Percentiles rank a stretch among this genome's conserved stretches.
phyloP scores from a whole-genome alignment of 202 grass and related monocot species.

The Elaeis oleifera region DNA sequence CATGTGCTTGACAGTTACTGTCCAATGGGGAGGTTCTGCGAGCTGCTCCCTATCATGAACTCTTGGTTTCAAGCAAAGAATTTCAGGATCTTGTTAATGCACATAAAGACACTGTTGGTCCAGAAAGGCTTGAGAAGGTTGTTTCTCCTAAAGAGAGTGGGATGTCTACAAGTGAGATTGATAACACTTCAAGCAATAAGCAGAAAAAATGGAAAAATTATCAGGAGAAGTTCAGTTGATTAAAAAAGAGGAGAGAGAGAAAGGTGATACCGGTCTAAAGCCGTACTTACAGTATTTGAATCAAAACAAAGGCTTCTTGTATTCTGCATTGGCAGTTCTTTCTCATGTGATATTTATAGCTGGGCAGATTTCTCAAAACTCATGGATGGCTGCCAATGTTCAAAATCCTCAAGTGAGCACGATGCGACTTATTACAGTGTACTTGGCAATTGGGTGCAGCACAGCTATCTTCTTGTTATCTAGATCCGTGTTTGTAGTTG shows the following conservation, averaged over 20 bases:
- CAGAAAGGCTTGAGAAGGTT: slow-evolving; percentile 36
- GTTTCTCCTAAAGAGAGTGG: slow-evolving; percentile 15
- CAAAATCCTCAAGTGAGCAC: slow-evolving; percentile 51
- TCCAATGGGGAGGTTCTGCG: slow-evolving; percentile 65
- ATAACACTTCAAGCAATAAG: slow-evolving; percentile 17
- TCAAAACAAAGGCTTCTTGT: slow-evolving; percentile 70
- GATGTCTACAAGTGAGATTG: slow-evolving; percentile 39
- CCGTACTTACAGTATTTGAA: slow-evolving; percentile 64
- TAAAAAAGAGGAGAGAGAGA: slow-evolving; percentile 85
- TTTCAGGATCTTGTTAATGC: slow-evolving; percentile 76
- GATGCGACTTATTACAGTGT: slow-evolving; percentile 72
- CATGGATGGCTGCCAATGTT: slow-evolving; percentile 90
- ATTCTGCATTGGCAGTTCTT: slow-evolving; percentile 36
- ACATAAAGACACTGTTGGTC: slow-evolving; percentile 52
- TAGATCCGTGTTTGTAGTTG: slow-evolving; percentile 43
- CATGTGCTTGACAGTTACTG: slow-evolving; percentile 53
- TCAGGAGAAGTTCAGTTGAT: slow-evolving; percentile 60
- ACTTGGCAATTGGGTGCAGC: slow-evolving; percentile 49
- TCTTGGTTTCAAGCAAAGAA: slow-evolving; percentile 56
- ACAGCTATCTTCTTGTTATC: slow-evolving; percentile 50
- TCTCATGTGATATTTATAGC: slow-evolving; percentile 50
- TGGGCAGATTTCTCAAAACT: slow-evolving; percentile 84
- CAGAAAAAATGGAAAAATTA: slow-evolving; percentile 22
- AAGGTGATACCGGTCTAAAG: slow-evolving; percentile 67
- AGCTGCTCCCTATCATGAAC: slow-evolving; percentile 50